These are phyloP conservation scores for Silene latifolia DNA, from an alignment of 148 eudicot species.

Conservation along the genomic window DNA sequence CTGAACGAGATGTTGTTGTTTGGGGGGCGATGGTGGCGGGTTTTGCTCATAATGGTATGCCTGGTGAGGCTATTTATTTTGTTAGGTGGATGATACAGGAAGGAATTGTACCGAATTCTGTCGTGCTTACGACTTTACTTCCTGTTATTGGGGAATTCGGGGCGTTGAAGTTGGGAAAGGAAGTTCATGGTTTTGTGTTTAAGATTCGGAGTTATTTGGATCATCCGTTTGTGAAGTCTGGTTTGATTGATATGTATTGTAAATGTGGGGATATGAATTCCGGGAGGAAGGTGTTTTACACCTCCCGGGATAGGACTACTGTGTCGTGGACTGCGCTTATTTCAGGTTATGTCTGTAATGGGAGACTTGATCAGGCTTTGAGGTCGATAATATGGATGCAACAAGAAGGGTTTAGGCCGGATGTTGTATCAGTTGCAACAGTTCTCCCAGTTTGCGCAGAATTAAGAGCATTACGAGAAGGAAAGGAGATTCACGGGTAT, in stretches of 20 bases:
- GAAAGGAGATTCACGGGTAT: constrained; percentile 72
- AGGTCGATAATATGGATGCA: constrained; percentile 89
- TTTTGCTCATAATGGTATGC: constrained; percentile 65
- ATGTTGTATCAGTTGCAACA: constrained; percentile 75
- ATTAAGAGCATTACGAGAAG: constrained; percentile 57
- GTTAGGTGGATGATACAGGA: constrained; percentile 60
- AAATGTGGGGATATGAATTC: constrained; percentile 77
- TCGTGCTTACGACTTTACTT: constrained; percentile 60
- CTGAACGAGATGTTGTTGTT: constrained; percentile 66
- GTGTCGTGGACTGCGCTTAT: constrained; percentile 88
- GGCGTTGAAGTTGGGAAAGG: constrained; percentile 55
- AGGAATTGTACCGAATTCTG: constrained; percentile 62
- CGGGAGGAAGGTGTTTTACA: constrained; percentile 65
- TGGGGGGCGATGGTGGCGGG: constrained; percentile 96
- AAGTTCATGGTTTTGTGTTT: constrained; percentile 74
- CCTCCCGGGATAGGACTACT: constrained; percentile 53
- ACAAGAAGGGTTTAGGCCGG: constrained; percentile 89
- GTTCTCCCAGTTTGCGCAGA: constrained; percentile 71
- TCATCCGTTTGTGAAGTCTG: constrained; percentile 64
- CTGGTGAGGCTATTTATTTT: constrained; percentile 49
- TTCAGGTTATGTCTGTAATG: constrained; percentile 70
- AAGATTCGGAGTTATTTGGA: constrained; percentile 57
- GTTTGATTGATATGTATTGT: constrained; percentile 89
- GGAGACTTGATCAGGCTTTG: constrained; percentile 75
- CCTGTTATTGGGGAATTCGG: constrained; percentile 64